These are phyloP conservation scores for Saposhnikovia divaricata DNA, from an alignment of 129 eudicot species.

Conservation along the genomic window DNA sequence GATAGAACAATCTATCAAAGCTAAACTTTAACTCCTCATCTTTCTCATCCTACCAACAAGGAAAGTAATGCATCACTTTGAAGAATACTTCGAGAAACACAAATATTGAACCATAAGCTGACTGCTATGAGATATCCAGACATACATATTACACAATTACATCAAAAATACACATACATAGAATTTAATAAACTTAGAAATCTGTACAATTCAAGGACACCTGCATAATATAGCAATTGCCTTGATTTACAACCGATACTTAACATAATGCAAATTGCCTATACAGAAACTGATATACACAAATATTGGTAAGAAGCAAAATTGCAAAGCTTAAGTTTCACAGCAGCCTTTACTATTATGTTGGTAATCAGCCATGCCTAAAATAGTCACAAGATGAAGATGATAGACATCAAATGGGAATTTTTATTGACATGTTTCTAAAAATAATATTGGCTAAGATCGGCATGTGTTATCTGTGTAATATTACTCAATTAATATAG, in stretches of 20 bases:
- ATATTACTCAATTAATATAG: too few species aligned
- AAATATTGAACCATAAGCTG: neutral
- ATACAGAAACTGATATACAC: neutral
- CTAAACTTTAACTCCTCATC: slow-evolving; percentile 56
- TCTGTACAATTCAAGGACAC: neutral
- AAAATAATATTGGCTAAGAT: too few species aligned
- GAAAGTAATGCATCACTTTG: neutral
- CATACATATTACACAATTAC: neutral
- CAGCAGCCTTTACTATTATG: too few species aligned
- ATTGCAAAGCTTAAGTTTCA: too few species aligned
- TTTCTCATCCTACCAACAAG: slow-evolving; percentile 61
- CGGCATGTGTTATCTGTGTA: too few species aligned
- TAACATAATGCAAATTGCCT: neutral
- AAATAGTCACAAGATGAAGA: too few species aligned
- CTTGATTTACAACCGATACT: neutral
- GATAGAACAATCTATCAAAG: slow-evolving; percentile 76
- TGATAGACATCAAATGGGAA: too few species aligned
- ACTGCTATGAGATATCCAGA: neutral
- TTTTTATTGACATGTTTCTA: too few species aligned
- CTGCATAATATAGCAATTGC: neutral
- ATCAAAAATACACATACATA: neutral
- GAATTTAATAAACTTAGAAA: neutral
- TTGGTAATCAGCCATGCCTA: too few species aligned
- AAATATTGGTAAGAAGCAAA: too few species aligned
- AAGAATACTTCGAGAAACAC: neutral